Base-by-base conservation (phyloP, 2,329 filamentous ascomycete species). In the Exophiala viscosa region DNA sequence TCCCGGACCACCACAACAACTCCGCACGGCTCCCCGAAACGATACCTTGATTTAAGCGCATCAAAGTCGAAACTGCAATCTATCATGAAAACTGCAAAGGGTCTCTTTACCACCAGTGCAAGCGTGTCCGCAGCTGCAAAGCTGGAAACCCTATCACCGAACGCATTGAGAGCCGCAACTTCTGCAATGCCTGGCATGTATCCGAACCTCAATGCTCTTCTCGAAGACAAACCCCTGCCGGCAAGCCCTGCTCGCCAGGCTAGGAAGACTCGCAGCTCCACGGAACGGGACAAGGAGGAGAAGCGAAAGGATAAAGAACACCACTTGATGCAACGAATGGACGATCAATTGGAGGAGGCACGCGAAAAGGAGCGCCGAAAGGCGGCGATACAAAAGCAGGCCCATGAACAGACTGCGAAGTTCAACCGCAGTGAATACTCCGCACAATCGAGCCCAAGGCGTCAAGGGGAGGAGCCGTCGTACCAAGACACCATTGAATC, bases 31-130 rank as follows among this genome's bases (percentile, higher is more conserved):
- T 84, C 82, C 18, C 82, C 82, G 23, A 67, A 62, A 62, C 78
- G 68, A 72, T 80, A 68, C 73, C 79, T 58, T 67, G 90, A 95
- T 60, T 71, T 96, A 54, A 96, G 91, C 69, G 90, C 93, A 46
- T 91, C 93, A 23, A 97, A 96, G 73, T 89, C 88, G 65, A 95
- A 90, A 67, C 77, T 97, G 43, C 95, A 92, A 42, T 95, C 91
- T 8, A 90, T 96, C 54, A 76, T 96, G 62, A 91, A 90, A 70
- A 88, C 86, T 50, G 93, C 91, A 3, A 92, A 88, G 68, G 88
- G 86, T 11, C 81, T 96, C 44, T 85, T 96, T 58, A 89, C 86
- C 14, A 95, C 87, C 61, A 92, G 80, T 57, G 82, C 78, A 53
- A 75, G 77, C 40, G 69, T 78, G 10, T 81, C 80, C 57, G 80